Evolutionary conservation across 2,329 filamentous ascomycete species (phyloP).

Genomic region (Trichophyton verrucosum): DNA sequence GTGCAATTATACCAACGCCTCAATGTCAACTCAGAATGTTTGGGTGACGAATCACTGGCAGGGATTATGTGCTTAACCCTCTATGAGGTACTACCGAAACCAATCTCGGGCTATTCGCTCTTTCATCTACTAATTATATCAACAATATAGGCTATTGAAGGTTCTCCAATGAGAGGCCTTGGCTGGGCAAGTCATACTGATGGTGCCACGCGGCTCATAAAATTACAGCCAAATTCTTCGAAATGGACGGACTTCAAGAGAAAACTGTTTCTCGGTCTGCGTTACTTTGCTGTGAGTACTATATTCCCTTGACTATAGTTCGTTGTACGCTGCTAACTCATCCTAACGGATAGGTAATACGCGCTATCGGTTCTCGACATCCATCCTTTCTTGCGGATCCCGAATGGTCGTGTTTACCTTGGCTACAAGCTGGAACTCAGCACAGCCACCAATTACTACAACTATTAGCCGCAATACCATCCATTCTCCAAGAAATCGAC

Average conservation of each 20-base stretch:
- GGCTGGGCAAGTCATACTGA: constrained; percentile 6
- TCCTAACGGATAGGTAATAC: background rate
- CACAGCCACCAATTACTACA: background rate
- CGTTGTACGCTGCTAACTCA: background rate
- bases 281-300: constrained; percentile 1
- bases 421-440: background rate
- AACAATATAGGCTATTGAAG: background rate
- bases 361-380: background rate
- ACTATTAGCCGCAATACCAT: background rate
- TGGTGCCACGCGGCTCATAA: background rate
- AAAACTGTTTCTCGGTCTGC: background rate
- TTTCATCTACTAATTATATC: background rate
- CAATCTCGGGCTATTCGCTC: background rate
- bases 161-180: constrained; percentile 3
- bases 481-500: background rate
- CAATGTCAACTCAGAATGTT: background rate
- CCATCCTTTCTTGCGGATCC: background rate
- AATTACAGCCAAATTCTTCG: background rate
- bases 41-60: constrained; percentile 1
- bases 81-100: background rate
- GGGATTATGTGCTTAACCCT: background rate
- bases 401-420: constrained; percentile 1
- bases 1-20: background rate
- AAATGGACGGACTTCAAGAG: background rate
- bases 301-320: background rate